These are phyloP conservation scores for Rhizopogon roseolus DNA, from an alignment of 768 basidiomycete genomes.

Conservation along the genomic window DNA sequence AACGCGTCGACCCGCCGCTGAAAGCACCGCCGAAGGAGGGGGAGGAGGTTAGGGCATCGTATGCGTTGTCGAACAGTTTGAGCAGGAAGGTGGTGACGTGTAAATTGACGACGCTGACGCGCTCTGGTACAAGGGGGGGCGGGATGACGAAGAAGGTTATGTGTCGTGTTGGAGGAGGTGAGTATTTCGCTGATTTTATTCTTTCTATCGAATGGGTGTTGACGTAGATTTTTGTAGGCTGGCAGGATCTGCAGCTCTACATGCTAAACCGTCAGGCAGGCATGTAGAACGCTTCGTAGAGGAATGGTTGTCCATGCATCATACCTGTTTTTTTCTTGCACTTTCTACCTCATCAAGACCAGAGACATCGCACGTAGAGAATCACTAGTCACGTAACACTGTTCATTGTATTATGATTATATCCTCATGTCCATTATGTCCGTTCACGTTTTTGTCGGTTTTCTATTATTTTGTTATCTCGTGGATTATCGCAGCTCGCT, in stretches of 20 bases:
- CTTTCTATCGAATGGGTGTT: conserved; percentile 1
- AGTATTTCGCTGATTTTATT: conserved; percentile 18
- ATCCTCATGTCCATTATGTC: neutral
- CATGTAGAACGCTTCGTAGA: conserved; percentile 29
- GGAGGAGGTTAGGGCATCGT: conserved; percentile 80
- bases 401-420: conserved; percentile 2
- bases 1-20: conserved; percentile 77
- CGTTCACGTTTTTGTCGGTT: neutral
- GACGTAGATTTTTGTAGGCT: conserved; percentile 38
- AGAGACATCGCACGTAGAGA: neutral
- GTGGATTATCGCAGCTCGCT: neutral
- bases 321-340: neutral
- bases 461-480: conserved; percentile 1
- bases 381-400: neutral
- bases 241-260: conserved; percentile 77
- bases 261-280: conserved; percentile 75
- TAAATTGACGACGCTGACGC: conserved; percentile 72
- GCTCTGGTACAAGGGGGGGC: conserved; percentile 43
- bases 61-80: conserved; percentile 72
- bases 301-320: neutral
- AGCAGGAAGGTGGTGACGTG: conserved; percentile 74
- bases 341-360: neutral
- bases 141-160: conserved; percentile 77
- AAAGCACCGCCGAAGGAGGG: conserved; percentile 60
- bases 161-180: conserved; percentile 86